These are phyloP conservation scores for Westerdykella ornata DNA, from an alignment of 2,329 filamentous ascomycete genomes.

Conservation along the genomic window DNA sequence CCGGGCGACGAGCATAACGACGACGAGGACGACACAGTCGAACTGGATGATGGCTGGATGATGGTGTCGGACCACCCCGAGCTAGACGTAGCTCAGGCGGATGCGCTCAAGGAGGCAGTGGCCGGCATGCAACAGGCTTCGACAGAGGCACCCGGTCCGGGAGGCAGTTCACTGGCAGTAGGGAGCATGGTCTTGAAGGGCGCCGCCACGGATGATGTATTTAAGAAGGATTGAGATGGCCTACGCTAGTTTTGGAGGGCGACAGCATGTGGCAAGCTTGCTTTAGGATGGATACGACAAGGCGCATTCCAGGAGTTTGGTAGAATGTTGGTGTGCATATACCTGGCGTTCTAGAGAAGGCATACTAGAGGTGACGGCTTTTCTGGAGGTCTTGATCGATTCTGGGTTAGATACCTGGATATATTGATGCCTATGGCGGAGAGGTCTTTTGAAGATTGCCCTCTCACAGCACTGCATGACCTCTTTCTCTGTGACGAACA, in stretches of 20 bases:
- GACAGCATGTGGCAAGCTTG: no score
- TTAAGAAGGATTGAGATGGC: no score
- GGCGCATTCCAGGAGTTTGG: no score
- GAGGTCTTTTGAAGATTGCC: neutral
- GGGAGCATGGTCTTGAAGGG: constrained; percentile 30
- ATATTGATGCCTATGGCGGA: constrained; percentile 5
- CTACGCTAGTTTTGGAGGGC: no score
- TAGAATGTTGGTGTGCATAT: no score
- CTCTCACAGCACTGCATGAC: no score
- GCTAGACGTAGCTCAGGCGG: constrained; percentile 14
- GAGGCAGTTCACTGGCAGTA: constrained; percentile 20
- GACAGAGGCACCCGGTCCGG: constrained; percentile 15
- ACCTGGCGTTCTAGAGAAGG: no score
- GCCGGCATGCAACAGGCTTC: constrained; percentile 14
- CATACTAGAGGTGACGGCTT: no score
- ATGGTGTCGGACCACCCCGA: constrained; percentile 28
- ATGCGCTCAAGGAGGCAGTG: constrained; percentile 18
- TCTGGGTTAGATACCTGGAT: constrained; percentile 14
- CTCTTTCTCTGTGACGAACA: no score
- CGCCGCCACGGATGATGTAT: constrained; percentile 8
- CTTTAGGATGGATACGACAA: no score
- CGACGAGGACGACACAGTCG: constrained; percentile 53
- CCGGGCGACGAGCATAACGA: constrained; percentile 10
- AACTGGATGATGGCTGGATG: constrained; percentile 76
- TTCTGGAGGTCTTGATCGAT: no score